These are phyloP conservation scores for Malus hybrid DNA, from an alignment of 331 rosid species.

Conservation along the genomic window DNA sequence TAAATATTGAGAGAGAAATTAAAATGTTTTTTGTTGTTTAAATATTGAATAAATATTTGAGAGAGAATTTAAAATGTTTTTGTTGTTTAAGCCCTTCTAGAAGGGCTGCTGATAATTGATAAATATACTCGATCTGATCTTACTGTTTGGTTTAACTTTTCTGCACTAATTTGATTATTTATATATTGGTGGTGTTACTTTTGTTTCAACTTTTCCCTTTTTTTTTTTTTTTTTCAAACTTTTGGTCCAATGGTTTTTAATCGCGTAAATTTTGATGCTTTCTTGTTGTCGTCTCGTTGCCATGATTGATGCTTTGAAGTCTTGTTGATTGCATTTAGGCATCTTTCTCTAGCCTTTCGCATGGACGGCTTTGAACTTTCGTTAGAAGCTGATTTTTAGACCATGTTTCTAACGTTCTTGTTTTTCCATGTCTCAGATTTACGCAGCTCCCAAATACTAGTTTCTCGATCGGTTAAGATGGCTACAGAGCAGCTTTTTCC, in stretches of 20 bases:
- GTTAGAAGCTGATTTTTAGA: not conserved
- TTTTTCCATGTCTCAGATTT: conserved; percentile 6
- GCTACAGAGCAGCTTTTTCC: conserved; percentile 39
- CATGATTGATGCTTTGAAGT: not conserved
- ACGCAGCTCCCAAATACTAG: not conserved
- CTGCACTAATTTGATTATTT: not conserved
- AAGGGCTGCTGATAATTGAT: no score
- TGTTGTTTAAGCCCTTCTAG: no score
- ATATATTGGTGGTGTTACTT: not conserved
- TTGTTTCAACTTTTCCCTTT: no score
- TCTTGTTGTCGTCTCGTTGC: not conserved
- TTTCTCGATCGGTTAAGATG: conserved; percentile 18
- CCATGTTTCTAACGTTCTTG: not conserved
- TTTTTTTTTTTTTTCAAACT: not conserved
- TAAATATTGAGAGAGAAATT: no score
- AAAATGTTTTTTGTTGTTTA: no score
- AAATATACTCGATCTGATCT: not conserved
- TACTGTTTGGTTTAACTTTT: not conserved
- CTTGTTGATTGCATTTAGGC: not conserved
- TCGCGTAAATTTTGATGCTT: not conserved
- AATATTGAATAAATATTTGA: no score
- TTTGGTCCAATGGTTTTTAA: not conserved
- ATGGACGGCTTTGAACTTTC: not conserved
- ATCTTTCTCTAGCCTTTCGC: not conserved
- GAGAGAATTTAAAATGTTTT: no score